Conservation (phyloP, 805 yeast genomes). For the Yarrowia sp. region DNA sequence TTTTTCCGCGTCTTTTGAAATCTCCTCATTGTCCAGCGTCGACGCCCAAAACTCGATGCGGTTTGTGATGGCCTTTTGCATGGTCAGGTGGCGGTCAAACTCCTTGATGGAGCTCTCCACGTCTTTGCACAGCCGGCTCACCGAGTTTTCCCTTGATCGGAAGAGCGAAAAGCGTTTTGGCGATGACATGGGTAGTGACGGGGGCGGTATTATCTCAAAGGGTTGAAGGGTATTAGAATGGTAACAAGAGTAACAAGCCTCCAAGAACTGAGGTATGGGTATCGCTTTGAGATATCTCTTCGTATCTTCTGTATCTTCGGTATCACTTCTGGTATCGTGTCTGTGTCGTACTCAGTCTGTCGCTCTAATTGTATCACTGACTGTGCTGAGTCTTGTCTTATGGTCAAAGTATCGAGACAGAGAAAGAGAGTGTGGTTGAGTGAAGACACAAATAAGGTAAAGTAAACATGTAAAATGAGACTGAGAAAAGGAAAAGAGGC, state of each 20-base stretch:
- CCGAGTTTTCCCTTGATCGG: constrained; percentile 10
- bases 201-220: background rate
- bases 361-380: too few species aligned
- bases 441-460: background rate
- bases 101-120: constrained; percentile 20
- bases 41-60: constrained; percentile 24
- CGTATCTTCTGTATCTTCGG: background rate
- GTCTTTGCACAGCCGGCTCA: constrained; percentile 12
- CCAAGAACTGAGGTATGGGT: background rate
- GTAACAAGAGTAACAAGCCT: background rate
- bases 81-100: constrained; percentile 16
- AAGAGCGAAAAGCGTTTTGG: constrained; percentile 8
- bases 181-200: background rate
- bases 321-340: background rate
- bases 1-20: constrained; percentile 1
- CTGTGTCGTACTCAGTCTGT: too few species aligned
- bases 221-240: background rate
- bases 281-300: background rate
- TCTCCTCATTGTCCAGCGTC: constrained; percentile 1
- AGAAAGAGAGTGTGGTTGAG: background rate
- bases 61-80: constrained; percentile 21
- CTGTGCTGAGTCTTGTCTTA: too few species aligned
- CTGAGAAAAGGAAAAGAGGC: background rate
- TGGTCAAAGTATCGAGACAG: background rate
- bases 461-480: background rate